Percentiles rank a stretch among this genome's conserved stretches.
These are phyloP conservation scores for Forsythia suspensa DNA, from an alignment of 257 asterid genomes.

Conservation along the genomic window DNA sequence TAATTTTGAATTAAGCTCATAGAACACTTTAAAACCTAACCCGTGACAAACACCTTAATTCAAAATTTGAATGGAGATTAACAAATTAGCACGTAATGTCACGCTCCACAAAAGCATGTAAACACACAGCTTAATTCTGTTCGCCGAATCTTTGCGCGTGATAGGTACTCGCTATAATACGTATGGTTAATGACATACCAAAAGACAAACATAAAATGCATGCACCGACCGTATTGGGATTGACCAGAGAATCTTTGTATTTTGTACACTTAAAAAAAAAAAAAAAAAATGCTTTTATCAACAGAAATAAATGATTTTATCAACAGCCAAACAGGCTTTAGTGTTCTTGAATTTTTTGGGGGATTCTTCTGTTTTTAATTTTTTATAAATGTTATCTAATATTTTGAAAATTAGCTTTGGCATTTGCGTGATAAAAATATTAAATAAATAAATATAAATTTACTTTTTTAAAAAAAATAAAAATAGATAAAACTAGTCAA, in stretches of 20 bases:
- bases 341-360: too few species aligned
- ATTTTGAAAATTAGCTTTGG: too few species aligned
- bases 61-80: conserved; percentile 7
- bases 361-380: too few species aligned
- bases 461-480: too few species aligned
- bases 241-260: conserved; percentile 45
- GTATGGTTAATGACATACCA: not conserved
- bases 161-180: not conserved
- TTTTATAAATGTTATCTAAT: too few species aligned
- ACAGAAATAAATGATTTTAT: conserved; percentile 5
- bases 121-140: not conserved
- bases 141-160: not conserved
- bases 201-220: conserved; percentile 10
- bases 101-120: conserved; percentile 8
- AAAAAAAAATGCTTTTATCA: not conserved
- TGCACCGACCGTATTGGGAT: conserved; percentile 44
- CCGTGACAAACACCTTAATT: conserved; percentile 16
- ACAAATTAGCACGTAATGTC: not conserved
- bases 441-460: too few species aligned
- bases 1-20: not conserved
- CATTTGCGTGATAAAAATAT: too few species aligned
- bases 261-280: not conserved
- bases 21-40: not conserved
- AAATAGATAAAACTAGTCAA: not conserved
- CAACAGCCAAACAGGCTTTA: conserved; percentile 24